Conservation (phyloP, 768 basidiomycete species). For the Boletus pseudopeckii region DNA sequence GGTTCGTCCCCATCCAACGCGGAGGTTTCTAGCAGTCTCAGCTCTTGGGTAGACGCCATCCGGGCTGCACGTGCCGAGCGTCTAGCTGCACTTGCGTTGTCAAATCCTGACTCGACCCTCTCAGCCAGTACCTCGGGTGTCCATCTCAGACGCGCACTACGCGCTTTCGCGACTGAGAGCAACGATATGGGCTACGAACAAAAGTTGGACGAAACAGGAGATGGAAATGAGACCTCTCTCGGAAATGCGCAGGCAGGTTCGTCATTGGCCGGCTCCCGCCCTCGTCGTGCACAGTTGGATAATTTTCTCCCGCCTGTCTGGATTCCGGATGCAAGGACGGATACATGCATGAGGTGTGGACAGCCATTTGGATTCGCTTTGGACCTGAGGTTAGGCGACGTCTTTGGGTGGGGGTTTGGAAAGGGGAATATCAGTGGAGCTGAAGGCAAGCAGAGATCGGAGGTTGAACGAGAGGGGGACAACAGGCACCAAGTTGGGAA, state of each 20-base stretch:
- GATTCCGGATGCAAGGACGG: slow-evolving; percentile 86
- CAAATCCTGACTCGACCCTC: slow-evolving; percentile 76
- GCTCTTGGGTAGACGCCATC: slow-evolving; percentile 66
- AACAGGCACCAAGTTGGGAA: slow-evolving; percentile 8
- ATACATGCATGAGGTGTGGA: slow-evolving; percentile 82
- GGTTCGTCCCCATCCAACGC: slow-evolving; percentile 1
- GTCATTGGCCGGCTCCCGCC: neutral
- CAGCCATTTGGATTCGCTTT: slow-evolving; percentile 58
- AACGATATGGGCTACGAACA: slow-evolving; percentile 32
- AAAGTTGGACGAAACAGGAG: slow-evolving; percentile 42
- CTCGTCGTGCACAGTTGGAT: slow-evolving; percentile 28
- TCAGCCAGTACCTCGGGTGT: slow-evolving; percentile 74
- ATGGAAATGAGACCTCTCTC: slow-evolving; percentile 35
- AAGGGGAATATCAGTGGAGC: slow-evolving; percentile 38
- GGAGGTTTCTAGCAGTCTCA: slow-evolving; percentile 27
- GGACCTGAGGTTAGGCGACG: slow-evolving; percentile 23
- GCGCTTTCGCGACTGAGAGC: slow-evolving; percentile 60
- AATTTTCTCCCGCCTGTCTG: slow-evolving; percentile 88
- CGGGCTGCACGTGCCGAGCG: slow-evolving; percentile 66
- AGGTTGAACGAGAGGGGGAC: slow-evolving; percentile 3
- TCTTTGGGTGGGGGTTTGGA: slow-evolving; percentile 27
- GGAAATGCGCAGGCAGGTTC: neutral
- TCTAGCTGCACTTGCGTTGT: slow-evolving; percentile 67
- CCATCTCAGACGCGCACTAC: slow-evolving; percentile 69
- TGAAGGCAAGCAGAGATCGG: slow-evolving; percentile 14